A percentile compares a stretch with the other conserved stretches of the same genome.
Conservation (phyloP, 495 filamentous ascomycete species). For the Apodospora peruviana region DNA sequence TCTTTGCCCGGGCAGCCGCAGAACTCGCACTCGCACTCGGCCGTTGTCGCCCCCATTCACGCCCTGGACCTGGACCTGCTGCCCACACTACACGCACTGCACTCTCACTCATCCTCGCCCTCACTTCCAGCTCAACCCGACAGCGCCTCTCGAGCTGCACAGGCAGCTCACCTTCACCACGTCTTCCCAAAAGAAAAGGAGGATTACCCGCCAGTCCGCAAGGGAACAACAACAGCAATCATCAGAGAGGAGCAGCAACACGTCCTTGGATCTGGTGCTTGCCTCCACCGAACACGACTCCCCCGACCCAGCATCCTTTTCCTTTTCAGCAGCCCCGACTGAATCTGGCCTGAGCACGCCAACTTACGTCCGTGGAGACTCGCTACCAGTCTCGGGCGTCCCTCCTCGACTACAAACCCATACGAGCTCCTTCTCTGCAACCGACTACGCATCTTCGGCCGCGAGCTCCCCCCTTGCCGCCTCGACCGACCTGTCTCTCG, state of each 20-base stretch:
- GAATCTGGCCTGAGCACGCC: slow-evolving; percentile 39
- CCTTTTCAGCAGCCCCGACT: slow-evolving; percentile 31
- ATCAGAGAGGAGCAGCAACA: slow-evolving; percentile 20
- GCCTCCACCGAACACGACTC: slow-evolving; percentile 44
- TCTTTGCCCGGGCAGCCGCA: too few relatives aligned
- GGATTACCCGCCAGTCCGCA: slow-evolving; percentile 57
- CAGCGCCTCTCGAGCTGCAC: slow-evolving; percentile 40
- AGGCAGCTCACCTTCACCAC: slow-evolving; percentile 76
- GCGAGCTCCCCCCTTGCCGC: slow-evolving; percentile 67
- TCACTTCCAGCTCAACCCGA: too few relatives aligned
- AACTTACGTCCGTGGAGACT: slow-evolving; percentile 57
- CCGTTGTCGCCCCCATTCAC: too few relatives aligned
- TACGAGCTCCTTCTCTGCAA: slow-evolving; percentile 36
- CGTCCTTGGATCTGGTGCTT: slow-evolving; percentile 39
- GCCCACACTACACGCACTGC: too few relatives aligned
- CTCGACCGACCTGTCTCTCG: slow-evolving; percentile 65
- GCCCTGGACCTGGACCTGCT: too few relatives aligned
- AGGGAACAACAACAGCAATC: slow-evolving; percentile 25
- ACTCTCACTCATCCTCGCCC: too few relatives aligned
- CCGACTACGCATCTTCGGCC: slow-evolving; percentile 49
- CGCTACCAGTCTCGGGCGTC: slow-evolving; percentile 41
- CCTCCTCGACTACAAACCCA: slow-evolving; percentile 45
- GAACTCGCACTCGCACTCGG: too few relatives aligned
- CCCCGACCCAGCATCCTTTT: slow-evolving; percentile 22
- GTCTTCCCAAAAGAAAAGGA: slow-evolving; percentile 89